These are phyloP conservation scores for Phytophthora melonis DNA, from an alignment of 352 stramenopile species.

Conservation along the genomic window DNA sequence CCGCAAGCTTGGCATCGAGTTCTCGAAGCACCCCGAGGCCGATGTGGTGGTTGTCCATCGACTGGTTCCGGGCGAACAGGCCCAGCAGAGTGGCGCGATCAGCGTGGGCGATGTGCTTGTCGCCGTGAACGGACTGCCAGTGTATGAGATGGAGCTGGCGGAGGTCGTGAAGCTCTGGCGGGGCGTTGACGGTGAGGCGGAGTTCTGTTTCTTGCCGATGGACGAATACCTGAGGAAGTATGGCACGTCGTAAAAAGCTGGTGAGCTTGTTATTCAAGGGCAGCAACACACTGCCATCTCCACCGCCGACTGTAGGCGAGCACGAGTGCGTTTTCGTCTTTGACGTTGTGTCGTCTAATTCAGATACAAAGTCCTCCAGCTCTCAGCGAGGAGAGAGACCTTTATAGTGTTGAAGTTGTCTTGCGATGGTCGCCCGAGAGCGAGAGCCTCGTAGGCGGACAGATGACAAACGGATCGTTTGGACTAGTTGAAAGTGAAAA, in stretches of 20 bases:
- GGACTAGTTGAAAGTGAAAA: slow-evolving; percentile 1
- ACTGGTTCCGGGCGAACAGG: slow-evolving; percentile 68
- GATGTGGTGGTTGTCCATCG: slow-evolving; percentile 71
- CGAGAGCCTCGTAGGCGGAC: not conserved
- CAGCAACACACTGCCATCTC: slow-evolving; percentile 21
- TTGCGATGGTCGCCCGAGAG: not conserved
- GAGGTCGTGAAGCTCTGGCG: slow-evolving; percentile 83
- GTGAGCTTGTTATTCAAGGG: slow-evolving; percentile 36
- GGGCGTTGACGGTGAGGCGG: slow-evolving; percentile 72
- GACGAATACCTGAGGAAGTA: slow-evolving; percentile 78
- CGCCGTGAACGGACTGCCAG: slow-evolving; percentile 80
- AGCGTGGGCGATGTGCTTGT: slow-evolving; percentile 78
- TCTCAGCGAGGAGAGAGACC: not conserved
- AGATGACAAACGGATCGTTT: slow-evolving; percentile 8
- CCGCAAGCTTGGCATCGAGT: slow-evolving; percentile 81
- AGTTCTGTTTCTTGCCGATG: slow-evolving; percentile 84
- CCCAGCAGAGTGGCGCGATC: slow-evolving; percentile 67
- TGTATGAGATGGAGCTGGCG: slow-evolving; percentile 82
- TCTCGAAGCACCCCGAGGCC: slow-evolving; percentile 56
- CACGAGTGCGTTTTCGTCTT: slow-evolving; percentile 24
- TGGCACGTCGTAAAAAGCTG: slow-evolving; percentile 45
- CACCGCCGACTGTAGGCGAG: slow-evolving; percentile 15
- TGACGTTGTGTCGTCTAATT: slow-evolving; percentile 27
- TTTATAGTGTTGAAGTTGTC: slow-evolving; percentile 12
- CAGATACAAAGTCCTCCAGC: slow-evolving; percentile 13